Conservation (phyloP, 495 filamentous ascomycete genomes). For the Oleoguttula mirabilis region DNA sequence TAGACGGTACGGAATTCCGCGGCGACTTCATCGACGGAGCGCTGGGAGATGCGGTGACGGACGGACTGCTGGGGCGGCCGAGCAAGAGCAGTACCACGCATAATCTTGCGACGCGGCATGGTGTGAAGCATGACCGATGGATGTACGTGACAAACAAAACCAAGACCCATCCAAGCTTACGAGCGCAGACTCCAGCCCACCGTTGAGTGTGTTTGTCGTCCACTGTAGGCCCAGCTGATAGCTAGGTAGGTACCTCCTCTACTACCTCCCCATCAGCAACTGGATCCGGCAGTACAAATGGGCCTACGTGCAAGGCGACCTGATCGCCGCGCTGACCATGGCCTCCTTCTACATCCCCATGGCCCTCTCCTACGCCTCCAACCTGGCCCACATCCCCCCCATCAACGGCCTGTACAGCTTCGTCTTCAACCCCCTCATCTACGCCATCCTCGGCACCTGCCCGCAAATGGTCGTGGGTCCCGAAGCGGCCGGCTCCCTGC, state of each 20-base stretch:
- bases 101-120: slow-evolving; percentile 47
- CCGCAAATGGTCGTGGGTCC: slow-evolving; percentile 91
- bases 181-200: neutral
- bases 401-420: slow-evolving; percentile 95
- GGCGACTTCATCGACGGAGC: slow-evolving; percentile 11
- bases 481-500: slow-evolving; percentile 82
- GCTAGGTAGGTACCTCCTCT: slow-evolving; percentile 64
- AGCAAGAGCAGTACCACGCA: slow-evolving; percentile 53
- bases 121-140: slow-evolving; percentile 41
- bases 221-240: no score
- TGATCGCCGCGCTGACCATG: slow-evolving; percentile 76
- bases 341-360: slow-evolving; percentile 97
- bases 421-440: slow-evolving; percentile 79
- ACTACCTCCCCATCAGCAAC: slow-evolving; percentile 82
- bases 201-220: no score
- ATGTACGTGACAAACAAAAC: slow-evolving; percentile 41
- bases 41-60: slow-evolving; percentile 31
- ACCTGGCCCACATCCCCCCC: slow-evolving; percentile 83
- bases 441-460: slow-evolving; percentile 81
- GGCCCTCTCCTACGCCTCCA: slow-evolving; percentile 85
- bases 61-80: slow-evolving; percentile 34
- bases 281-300: slow-evolving; percentile 80
- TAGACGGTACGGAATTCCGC: neutral
- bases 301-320: slow-evolving; percentile 72
- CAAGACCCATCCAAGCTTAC: neutral